Evolutionary conservation across 495 filamentous ascomycete genomes (phyloP), one percentile per base, ranked within the genome.

Genomic region (Xylaria sp.): DNA sequence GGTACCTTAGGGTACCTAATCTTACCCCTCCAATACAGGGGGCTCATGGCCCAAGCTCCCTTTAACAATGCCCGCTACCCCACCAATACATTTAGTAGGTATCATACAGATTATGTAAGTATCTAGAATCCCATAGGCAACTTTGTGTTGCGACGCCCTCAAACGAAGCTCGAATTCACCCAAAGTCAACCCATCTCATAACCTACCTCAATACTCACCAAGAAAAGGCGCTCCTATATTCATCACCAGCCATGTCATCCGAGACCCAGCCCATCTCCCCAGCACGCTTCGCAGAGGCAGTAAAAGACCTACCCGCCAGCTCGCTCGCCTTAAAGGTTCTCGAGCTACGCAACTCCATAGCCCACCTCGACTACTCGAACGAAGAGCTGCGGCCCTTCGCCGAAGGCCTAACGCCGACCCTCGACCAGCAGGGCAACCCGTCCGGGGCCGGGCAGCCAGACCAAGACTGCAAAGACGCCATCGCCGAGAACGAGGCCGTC

Each of bases 331-430:
- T 88, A 80, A 97, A 97, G 85, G 89, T 90, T 72, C 86, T 89
- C 73, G 94, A 97, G 78, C 84, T 97, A 50, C 89, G 87, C 77
- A 97, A 97, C 85, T 90, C 87, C 64, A 93, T 96, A 78, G 84
- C 88, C 11, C 94, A 97, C 78, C 91, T 97, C 26, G 85, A 89
- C 67, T 88, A 89, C 80, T 94, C 91, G 31, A 97, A 97, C 81
- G 82, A 84, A 61, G 89, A 95, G 80, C 83, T 95, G 48, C 82
- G 85, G 44, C 85, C 86, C 17, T 95, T 88, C 75, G 88, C 88
- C 53, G 77, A 81, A 11, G 82, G 81, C 37, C 72, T 57, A 17
- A 72, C 70, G 1, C 55, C 72, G 14, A 68, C 79, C 1, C 66
- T 81, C 14, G 72, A 71, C 11, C 68, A 69, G 40, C 62, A 73